Evolutionary conservation across 768 basidiomycete species (phyloP).

Genomic region (Roridomyces roridus): DNA sequence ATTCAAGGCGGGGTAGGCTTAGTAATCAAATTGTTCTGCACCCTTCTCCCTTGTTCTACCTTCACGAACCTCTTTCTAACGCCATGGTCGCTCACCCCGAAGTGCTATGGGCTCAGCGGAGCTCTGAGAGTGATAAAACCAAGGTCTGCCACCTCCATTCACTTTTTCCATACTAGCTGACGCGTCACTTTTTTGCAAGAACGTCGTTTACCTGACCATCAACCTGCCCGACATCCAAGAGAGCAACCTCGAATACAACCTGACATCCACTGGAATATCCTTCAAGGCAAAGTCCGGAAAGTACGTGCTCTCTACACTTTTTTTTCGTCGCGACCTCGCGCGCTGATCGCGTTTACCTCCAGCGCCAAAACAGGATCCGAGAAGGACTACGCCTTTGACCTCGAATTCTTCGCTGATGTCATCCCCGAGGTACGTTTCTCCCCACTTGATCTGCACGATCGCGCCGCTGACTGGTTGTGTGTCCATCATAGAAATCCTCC

Average conservation of each 20-base stretch:
- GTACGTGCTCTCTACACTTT: conserved; percentile 45
- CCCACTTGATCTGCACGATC: not conserved
- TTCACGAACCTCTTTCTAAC: conserved; percentile 23
- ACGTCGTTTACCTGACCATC: conserved; percentile 84
- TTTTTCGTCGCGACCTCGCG: not conserved
- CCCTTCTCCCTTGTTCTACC: conserved; percentile 29
- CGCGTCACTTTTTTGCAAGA: conserved; percentile 55
- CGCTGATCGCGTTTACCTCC: conserved; percentile 7
- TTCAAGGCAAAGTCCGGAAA: conserved; percentile 71
- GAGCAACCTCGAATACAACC: conserved; percentile 60
- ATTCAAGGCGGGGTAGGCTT: too few species aligned
- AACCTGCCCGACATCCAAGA: conserved; percentile 79
- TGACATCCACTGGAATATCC: conserved; percentile 62
- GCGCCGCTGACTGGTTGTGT: not conserved
- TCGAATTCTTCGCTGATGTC: conserved; percentile 80
- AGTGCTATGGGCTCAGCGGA: conserved; percentile 94
- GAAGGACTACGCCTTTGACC: conserved; percentile 74
- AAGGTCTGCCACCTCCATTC: conserved; percentile 57
- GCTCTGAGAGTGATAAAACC: conserved; percentile 62
- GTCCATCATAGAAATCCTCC: conserved; percentile 54
- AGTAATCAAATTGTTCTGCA: conserved; percentile 16
- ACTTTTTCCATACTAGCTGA: conserved; percentile 18
- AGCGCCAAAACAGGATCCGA: conserved; percentile 44
- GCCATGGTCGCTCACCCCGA: conserved; percentile 76
- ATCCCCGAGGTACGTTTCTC: conserved; percentile 68